Conservation (phyloP, 176 grass and related monocot species). For the Triticum urartu region DNA sequence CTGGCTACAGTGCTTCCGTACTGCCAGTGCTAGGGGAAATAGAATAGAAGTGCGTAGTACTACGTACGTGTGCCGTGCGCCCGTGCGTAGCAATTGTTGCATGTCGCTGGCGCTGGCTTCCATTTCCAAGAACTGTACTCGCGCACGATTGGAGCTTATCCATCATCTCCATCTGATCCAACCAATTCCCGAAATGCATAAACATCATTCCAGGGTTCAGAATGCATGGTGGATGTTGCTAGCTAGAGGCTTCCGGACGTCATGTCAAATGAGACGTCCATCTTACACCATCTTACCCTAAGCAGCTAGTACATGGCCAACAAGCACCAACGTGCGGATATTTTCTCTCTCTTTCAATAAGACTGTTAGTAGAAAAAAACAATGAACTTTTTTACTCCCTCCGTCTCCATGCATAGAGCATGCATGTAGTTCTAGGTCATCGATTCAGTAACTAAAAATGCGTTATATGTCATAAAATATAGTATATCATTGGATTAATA, state of each 20-base stretch:
- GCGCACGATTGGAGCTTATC: constrained; percentile 9
- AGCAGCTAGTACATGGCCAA: no score
- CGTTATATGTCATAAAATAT: no score
- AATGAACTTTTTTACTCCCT: no score
- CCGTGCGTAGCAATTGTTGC: not conserved
- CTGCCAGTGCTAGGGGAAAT: not conserved
- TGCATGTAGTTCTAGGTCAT: no score
- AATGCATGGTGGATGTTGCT: not conserved
- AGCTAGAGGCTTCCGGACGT: not conserved
- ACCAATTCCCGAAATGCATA: not conserved
- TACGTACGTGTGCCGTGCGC: not conserved
- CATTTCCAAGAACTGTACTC: constrained; percentile 40
- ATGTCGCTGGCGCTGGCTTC: not conserved
- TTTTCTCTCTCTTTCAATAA: no score
- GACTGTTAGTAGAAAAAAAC: no score
- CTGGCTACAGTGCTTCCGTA: not conserved
- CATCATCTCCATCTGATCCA: not conserved
- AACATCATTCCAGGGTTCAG: not conserved
- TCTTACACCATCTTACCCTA: not conserved
- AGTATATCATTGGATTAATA: no score
- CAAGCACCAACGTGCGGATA: no score
- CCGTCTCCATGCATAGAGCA: no score
- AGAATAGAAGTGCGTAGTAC: constrained; percentile 18
- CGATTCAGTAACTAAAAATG: no score
- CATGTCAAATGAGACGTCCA: not conserved